Evolutionary conservation across 2,329 filamentous ascomycete species (phyloP).

Genomic region (Periconia sp.): DNA sequence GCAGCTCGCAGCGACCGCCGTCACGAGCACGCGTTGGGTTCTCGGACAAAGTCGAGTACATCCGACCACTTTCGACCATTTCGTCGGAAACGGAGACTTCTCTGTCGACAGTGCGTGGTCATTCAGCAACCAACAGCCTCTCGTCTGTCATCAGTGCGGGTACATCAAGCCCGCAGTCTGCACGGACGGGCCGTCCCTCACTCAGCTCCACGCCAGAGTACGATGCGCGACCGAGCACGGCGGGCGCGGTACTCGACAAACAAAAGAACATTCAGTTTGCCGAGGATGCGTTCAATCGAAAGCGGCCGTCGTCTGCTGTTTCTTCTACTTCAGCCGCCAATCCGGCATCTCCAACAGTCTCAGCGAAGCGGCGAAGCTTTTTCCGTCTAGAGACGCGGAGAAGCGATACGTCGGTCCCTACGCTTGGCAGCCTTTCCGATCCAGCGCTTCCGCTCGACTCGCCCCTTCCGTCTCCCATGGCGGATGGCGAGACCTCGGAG

Average conservation of each 20-base stretch:
- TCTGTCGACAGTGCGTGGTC: slow-evolving; percentile 69
- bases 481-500: slow-evolving; percentile 38
- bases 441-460: slow-evolving; percentile 36
- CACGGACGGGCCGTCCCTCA: slow-evolving; percentile 48
- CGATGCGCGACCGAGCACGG: slow-evolving; percentile 67
- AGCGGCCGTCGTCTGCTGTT: slow-evolving; percentile 46
- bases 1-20: slow-evolving; percentile 44
- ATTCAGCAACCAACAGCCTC: slow-evolving; percentile 79
- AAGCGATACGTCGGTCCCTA: slow-evolving; percentile 44
- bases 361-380: slow-evolving; percentile 44
- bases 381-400: slow-evolving; percentile 59
- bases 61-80: slow-evolving; percentile 80
- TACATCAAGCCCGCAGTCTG: slow-evolving; percentile 53
- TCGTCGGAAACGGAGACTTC: slow-evolving; percentile 86
- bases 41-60: slow-evolving; percentile 82
- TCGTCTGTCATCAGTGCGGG: slow-evolving; percentile 74
- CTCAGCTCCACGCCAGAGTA: slow-evolving; percentile 50
- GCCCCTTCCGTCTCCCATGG: slow-evolving; percentile 34
- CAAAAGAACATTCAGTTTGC: slow-evolving; percentile 31
- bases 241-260: slow-evolving; percentile 70
- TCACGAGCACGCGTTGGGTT: slow-evolving; percentile 77
- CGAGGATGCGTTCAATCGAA: slow-evolving; percentile 32
- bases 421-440: slow-evolving; percentile 42
- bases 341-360: slow-evolving; percentile 23
- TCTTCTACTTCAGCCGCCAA: slow-evolving; percentile 27